phyloP scores from a whole-genome alignment of 2,329 filamentous ascomycete species.

The Ascochyta fabae region DNA sequence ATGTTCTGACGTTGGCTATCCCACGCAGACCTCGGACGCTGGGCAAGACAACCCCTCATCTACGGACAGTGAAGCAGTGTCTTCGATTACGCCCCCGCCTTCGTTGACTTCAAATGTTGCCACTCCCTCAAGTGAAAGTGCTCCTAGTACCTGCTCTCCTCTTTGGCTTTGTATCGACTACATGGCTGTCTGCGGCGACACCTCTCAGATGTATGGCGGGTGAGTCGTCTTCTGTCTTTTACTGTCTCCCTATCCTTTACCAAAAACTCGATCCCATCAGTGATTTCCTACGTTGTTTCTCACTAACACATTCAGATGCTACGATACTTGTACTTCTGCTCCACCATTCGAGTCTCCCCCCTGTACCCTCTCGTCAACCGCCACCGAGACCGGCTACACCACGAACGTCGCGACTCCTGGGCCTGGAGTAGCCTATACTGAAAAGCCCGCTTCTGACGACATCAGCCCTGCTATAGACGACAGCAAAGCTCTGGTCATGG shows the following conservation, averaged over 20 bases:
- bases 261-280: no score
- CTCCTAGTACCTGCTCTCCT: not conserved
- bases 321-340: conserved; percentile 17
- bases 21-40: not conserved
- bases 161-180: conserved; percentile 20
- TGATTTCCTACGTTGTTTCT: no score
- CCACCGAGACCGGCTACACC: not conserved
- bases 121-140: not conserved
- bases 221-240: not conserved
- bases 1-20: not conserved
- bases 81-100: not conserved
- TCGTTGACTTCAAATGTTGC: not conserved
- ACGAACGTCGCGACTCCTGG: not conserved
- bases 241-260: no score
- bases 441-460: not conserved
- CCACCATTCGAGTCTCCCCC: conserved; percentile 9
- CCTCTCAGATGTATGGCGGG: conserved; percentile 12
- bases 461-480: conserved; percentile 1
- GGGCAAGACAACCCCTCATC: not conserved
- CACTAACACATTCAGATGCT: conserved; percentile 12
- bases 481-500: conserved; percentile 10
- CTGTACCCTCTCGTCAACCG: conserved; percentile 12
- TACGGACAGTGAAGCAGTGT: not conserved
- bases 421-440: conserved; percentile 3
- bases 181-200: conserved; percentile 10